A percentile compares a stretch with the other conserved stretches of the same genome.
Conservation (phyloP, 768 basidiomycete species). For the Lentinula boryana region DNA sequence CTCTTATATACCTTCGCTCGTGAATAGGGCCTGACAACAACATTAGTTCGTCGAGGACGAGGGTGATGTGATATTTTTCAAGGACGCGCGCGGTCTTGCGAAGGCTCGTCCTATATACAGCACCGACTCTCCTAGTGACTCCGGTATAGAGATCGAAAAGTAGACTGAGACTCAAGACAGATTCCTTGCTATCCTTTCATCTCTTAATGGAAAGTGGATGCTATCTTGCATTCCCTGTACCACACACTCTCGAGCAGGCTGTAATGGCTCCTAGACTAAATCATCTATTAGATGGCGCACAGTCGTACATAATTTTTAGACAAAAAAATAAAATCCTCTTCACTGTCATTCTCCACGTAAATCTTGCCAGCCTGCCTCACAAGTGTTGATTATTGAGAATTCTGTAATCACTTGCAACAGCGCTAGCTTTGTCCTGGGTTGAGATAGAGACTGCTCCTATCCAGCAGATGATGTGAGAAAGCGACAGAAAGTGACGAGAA, state of each 20-base stretch:
- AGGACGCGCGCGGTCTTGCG: constrained; percentile 79
- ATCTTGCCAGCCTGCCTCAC: constrained; percentile 34
- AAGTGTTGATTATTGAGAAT: constrained; percentile 47
- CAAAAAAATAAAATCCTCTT: background rate
- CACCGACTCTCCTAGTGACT: constrained; percentile 53
- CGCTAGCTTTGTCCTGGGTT: constrained; percentile 37
- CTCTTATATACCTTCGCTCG: background rate
- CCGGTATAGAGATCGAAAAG: constrained; percentile 48
- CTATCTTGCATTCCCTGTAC: background rate
- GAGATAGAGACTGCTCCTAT: constrained; percentile 30
- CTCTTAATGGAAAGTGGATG: background rate
- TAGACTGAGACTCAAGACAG: constrained; percentile 11
- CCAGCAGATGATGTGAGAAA: background rate
- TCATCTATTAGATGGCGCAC: background rate
- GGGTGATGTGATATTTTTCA: constrained; percentile 87
- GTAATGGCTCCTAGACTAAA: background rate
- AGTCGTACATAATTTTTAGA: background rate
- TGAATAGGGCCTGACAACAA: background rate
- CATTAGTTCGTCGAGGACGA: constrained; percentile 87
- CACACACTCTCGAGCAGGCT: background rate
- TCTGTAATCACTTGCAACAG: constrained; percentile 44
- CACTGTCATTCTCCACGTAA: background rate
- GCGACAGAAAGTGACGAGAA: constrained; percentile 8
- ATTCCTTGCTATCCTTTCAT: background rate
- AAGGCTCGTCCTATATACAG: constrained; percentile 57